Conservation (phyloP, 1,284 basidiomycete genomes). For the Melanopsichium pennsylvanicum region DNA sequence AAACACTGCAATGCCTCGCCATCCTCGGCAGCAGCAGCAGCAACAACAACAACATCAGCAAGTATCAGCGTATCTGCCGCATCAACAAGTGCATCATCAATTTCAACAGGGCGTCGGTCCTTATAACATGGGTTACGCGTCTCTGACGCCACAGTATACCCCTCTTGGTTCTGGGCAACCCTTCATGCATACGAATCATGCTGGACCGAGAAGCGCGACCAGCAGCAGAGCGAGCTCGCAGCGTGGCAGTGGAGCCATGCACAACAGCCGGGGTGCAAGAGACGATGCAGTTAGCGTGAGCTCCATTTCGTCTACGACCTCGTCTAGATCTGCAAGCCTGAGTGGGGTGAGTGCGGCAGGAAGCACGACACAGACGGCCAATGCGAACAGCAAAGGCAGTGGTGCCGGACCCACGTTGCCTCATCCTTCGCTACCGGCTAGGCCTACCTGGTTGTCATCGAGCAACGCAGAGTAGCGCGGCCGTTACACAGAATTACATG, state of each 20-base stretch:
- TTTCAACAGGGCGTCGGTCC: constrained; percentile 1
- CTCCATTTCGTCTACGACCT: constrained; percentile 19
- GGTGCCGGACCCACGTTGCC: background rate
- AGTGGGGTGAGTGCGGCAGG: constrained; percentile 11
- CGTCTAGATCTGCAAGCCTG: constrained; percentile 26
- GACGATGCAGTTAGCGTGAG: constrained; percentile 24
- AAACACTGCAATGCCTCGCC: constrained; percentile 1
- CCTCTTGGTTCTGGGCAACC: background rate
- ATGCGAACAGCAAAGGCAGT: background rate
- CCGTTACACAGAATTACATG: too few species aligned
- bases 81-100: background rate
- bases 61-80: background rate
- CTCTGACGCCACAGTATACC: constrained; percentile 5
- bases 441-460: constrained; percentile 28
- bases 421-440: constrained; percentile 33
- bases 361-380: background rate
- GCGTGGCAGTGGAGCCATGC: constrained; percentile 2
- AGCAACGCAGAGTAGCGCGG: background rate
- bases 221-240: constrained; percentile 31
- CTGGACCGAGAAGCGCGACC: constrained; percentile 8
- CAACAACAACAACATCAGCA: too few species aligned
- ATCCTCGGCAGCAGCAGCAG: constrained; percentile 9
- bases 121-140: background rate
- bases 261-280: background rate
- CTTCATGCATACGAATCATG: background rate